Base-by-base conservation (phyloP, 352 stramenopile genomes). In the Globisporangium carolinianum region DNA sequence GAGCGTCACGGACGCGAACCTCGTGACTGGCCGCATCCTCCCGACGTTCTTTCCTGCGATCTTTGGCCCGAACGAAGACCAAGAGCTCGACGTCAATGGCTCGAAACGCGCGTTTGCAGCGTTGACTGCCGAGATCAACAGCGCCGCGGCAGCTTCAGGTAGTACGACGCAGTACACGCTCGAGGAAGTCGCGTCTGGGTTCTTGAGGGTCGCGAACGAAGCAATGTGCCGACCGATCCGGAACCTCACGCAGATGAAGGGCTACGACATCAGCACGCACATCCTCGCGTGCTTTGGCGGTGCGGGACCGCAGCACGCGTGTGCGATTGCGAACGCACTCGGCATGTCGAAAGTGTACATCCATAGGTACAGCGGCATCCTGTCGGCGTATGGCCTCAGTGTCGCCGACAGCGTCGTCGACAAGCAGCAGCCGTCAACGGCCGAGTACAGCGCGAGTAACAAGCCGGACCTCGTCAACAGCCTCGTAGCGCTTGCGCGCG, bases 201-300 rank as follows among this genome's bases (percentile, higher is more conserved):
- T 99, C 63, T 71, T 99, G 47, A 83, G 96, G 35, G 96, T 99
- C 15, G 97, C 97, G 18, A 99, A 99, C 71, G 97, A 99, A 71
- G 95, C 97, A 3, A 99, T 99, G 97, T 99, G 97, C 65, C 91
- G 97, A n/a, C 97, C 97, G 0, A 99, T 99, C 69, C 91, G 97
- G 43, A 99, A 99, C 68, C 72, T 99, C 47, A 99, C 97, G 32
- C 86, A 95, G 73, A 99, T 99, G 90, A 97, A 97, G 57, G 97
- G 96, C 1, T 98, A 97, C 76, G 96, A 99, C 67, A 97, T 98
- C 50, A 98, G 87, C 39, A 98, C 82, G 4, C 96, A 99, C 68
- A 85, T 94, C 48, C 71, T 99, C 38, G 95, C 96, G 32, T 99
- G 95, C 71, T 99, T 99, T 82, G 97, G 97, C 60, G 97, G 97